Conservation (phyloP, 148 eudicot genomes). For the Camellia sinensis region DNA sequence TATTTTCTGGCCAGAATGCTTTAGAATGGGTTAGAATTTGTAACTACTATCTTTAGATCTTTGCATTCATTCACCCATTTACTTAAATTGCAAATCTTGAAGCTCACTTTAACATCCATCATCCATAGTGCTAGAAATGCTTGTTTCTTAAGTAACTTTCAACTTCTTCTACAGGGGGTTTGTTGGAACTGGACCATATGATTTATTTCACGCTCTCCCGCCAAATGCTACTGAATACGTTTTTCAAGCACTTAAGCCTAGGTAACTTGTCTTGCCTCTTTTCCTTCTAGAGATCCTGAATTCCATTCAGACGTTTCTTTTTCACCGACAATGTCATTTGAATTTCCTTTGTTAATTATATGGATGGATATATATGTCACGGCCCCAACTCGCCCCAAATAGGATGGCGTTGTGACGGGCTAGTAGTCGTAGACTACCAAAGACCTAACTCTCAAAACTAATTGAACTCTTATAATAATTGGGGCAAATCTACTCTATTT, state of each 20-base stretch:
- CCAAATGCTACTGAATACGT: conserved; percentile 34
- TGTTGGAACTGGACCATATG: conserved; percentile 33
- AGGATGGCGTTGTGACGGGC: too few relatives aligned
- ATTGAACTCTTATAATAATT: too few relatives aligned
- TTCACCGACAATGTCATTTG: neutral
- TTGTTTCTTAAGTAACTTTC: neutral
- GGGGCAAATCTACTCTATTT: too few relatives aligned
- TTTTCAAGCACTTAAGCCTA: conserved; percentile 36
- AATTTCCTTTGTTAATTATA: neutral
- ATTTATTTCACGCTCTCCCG: conserved; percentile 26
- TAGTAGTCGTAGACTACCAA: too few relatives aligned
- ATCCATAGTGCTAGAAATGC: neutral
- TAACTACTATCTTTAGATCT: neutral
- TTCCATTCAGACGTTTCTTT: neutral
- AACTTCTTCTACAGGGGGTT: conserved; percentile 20
- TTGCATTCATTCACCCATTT: neutral
- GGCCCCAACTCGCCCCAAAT: too few relatives aligned
- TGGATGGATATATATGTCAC: neutral
- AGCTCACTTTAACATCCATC: neutral
- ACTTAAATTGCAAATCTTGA: neutral
- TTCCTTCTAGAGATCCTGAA: neutral
- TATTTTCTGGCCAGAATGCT: neutral
- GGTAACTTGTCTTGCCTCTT: conserved; percentile 12
- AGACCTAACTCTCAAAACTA: too few relatives aligned
- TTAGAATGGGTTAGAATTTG: neutral